Conservation (phyloP, 805 yeast genomes). For the Candida sonorensis region DNA sequence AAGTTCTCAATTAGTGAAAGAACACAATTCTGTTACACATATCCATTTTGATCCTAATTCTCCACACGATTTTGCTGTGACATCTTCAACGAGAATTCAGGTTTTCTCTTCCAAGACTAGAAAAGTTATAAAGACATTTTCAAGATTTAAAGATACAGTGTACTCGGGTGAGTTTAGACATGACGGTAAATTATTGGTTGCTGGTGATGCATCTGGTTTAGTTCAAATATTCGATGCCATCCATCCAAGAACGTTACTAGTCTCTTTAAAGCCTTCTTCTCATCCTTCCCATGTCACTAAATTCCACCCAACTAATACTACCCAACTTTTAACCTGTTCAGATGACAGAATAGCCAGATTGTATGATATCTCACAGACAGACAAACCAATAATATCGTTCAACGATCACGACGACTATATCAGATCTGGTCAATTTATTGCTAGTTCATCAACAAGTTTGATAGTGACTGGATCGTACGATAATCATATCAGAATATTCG, state of each 20-base stretch:
- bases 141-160: constrained; percentile 85
- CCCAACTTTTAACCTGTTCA: constrained; percentile 77
- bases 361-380: constrained; percentile 78
- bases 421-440: constrained; percentile 68
- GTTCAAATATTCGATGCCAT: constrained; percentile 86
- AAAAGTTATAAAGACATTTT: constrained; percentile 80
- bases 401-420: constrained; percentile 82
- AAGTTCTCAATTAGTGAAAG: constrained; percentile 85
- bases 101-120: constrained; percentile 91
- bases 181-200: constrained; percentile 87
- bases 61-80: constrained; percentile 90
- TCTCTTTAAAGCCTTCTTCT: constrained; percentile 73
- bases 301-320: constrained; percentile 73
- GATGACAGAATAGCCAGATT: constrained; percentile 85
- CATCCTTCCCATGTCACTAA: constrained; percentile 92
- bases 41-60: constrained; percentile 78
- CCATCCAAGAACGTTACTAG: constrained; percentile 65
- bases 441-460: constrained; percentile 57
- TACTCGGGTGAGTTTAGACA: constrained; percentile 85
- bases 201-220: constrained; percentile 92
- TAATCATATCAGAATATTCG: constrained; percentile 77
- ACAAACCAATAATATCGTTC: constrained; percentile 65
- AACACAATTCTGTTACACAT: constrained; percentile 85
- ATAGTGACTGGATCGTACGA: constrained; percentile 95
- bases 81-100: constrained; percentile 87